phyloP scores from a whole-genome alignment of 2,329 filamentous ascomycete species.

The Fusarium aywerte region DNA sequence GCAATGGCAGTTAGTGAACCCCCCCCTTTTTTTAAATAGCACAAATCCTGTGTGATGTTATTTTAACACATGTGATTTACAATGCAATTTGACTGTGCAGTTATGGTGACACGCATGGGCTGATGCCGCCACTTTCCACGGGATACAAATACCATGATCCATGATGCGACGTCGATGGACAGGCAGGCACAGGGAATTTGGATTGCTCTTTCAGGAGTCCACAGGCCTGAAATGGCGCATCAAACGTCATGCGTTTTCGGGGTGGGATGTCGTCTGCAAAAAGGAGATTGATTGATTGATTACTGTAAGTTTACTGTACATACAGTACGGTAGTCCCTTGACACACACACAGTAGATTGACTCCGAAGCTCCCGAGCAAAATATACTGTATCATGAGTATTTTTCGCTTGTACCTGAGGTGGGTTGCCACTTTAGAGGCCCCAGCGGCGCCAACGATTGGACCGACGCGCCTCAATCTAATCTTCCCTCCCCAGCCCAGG shows the following conservation, averaged over 20 bases:
- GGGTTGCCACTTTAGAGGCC: constrained; percentile 30
- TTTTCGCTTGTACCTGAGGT: constrained; percentile 29
- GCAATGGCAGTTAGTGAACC: constrained; percentile 4
- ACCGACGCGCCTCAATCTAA: constrained; percentile 39
- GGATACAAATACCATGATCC: constrained; percentile 4
- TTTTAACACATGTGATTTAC: constrained; percentile 28
- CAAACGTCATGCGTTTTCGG: not conserved
- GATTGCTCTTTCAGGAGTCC: constrained; percentile 4
- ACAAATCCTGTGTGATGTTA: constrained; percentile 12
- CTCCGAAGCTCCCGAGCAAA: constrained; percentile 35
- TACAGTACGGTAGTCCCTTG: constrained; percentile 1
- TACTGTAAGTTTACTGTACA: not conserved
- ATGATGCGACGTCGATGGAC: constrained; percentile 28
- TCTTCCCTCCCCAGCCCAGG: constrained; percentile 29
- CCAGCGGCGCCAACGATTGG: constrained; percentile 36
- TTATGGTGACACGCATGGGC: constrained; percentile 25
- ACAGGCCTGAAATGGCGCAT: constrained; percentile 13
- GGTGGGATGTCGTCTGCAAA: not conserved
- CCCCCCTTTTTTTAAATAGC: constrained; percentile 2
- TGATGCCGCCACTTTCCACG: constrained; percentile 28
- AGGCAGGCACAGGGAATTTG: constrained; percentile 2
- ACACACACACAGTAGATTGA: constrained; percentile 23
- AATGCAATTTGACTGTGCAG: constrained; percentile 1
- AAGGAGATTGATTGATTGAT: constrained; percentile 12
- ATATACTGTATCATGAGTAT: constrained; percentile 23